Evolutionary conservation across 371 early-diverging fungal genomes (phyloP), one percentile per base, ranked within the genome.

Genomic region (Mortierella sp.): DNA sequence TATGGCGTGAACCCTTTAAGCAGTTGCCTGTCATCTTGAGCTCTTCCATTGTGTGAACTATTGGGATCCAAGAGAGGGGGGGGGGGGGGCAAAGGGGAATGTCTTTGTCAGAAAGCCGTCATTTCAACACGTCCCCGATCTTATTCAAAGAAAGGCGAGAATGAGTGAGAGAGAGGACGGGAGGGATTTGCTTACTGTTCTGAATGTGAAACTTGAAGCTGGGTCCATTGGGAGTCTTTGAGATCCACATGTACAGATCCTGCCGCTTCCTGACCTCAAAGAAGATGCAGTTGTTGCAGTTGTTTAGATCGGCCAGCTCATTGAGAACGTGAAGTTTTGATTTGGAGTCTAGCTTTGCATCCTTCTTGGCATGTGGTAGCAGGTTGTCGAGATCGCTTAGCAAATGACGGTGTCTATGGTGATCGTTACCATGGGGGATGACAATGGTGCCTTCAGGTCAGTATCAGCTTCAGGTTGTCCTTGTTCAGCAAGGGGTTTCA

Each of bases 31-130:
- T 96, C 93, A 98, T 91, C 69, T 94, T 92, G 43, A 98, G 86
- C 80, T 98, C 99, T 70, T 97, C 96, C 96, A 98, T 95, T 17
- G 99, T 98, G 79, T 98, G 99, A 54, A 98, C 91, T 92, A 64
- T 16, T 27, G 34, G 34, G 25, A 52, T n/a, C 1, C 40, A 39
- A 41, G 19, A 19, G 12, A 14, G 48, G 44, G 17, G 19, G 25
- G 24, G 12, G 39, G 10, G 16, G 27, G 3, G 16, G 16, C 22
- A 28, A 12, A n/a, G 12, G 3, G 47, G 5, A 3, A 31, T 31
- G 29, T 10, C 16, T n/a, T n/a, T n/a, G n/a, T n/a, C n/a, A n/a
- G n/a, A n/a, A n/a, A n/a, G n/a, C n/a, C n/a, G n/a, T n/a, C n/a
- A n/a, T n/a, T n/a, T n/a, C n/a, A n/a, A n/a, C n/a, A n/a, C n/a